These are phyloP conservation scores for Cryphonectria carpinicola DNA, from an alignment of 2,329 filamentous ascomycete species.

Conservation along the genomic window DNA sequence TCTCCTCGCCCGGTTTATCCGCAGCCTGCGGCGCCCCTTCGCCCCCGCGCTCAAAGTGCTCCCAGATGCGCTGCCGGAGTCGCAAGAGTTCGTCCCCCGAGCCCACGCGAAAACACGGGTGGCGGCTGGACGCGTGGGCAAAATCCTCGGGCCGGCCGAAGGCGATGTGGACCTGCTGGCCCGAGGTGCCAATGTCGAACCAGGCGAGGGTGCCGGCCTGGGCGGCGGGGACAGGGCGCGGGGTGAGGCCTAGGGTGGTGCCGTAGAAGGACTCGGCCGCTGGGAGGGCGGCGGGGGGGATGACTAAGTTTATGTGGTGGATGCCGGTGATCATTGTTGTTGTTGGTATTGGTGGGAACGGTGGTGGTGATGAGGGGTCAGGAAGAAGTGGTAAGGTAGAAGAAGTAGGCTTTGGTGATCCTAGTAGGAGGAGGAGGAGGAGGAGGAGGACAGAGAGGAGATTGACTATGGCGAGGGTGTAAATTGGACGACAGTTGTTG, in stretches of 20 bases:
- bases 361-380: background rate
- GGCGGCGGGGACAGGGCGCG: constrained; percentile 54
- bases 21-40: constrained; percentile 55
- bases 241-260: constrained; percentile 57
- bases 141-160: constrained; percentile 44
- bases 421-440: background rate
- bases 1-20: constrained; percentile 56
- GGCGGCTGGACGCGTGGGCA: constrained; percentile 47
- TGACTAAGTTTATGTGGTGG: constrained; percentile 61
- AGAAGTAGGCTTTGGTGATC: background rate
- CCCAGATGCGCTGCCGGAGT: constrained; percentile 54
- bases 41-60: constrained; percentile 53
- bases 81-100: constrained; percentile 50
- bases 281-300: constrained; percentile 55
- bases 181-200: constrained; percentile 60
- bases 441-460: background rate
- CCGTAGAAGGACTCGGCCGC: constrained; percentile 59
- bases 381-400: background rate
- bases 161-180: constrained; percentile 62
- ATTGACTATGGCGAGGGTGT: background rate
- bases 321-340: constrained; percentile 53
- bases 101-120: constrained; percentile 62
- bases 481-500: background rate
- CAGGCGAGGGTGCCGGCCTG: constrained; percentile 58
- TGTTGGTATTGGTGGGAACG: background rate